phyloP scores from a whole-genome alignment of 2,329 filamentous ascomycete genomes.

The Aspergillus sp. region DNA sequence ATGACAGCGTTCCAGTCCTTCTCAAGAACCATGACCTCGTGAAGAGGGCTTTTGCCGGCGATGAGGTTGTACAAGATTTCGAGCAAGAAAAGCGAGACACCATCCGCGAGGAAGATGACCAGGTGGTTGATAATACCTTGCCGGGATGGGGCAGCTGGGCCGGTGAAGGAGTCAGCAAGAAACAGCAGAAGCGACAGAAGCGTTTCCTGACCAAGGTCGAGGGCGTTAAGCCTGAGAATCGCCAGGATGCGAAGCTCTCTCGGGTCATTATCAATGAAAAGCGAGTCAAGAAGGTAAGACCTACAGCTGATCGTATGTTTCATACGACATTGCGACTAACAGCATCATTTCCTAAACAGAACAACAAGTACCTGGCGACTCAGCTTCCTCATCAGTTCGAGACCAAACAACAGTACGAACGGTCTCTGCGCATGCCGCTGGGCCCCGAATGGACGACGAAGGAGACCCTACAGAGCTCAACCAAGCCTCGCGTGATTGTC shows the following conservation, averaged over 20 bases:
- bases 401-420: slow-evolving; percentile 82
- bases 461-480: slow-evolving; percentile 83
- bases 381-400: slow-evolving; percentile 88
- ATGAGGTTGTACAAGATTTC: slow-evolving; percentile 80
- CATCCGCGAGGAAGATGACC: slow-evolving; percentile 74
- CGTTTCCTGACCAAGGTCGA: slow-evolving; percentile 48
- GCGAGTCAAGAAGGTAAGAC: slow-evolving; percentile 73
- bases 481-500: slow-evolving; percentile 83
- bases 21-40: slow-evolving; percentile 64
- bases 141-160: slow-evolving; percentile 94
- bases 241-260: slow-evolving; percentile 78
- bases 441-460: slow-evolving; percentile 97
- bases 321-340: background rate
- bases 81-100: slow-evolving; percentile 71
- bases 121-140: slow-evolving; percentile 77
- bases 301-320: background rate
- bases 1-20: slow-evolving; percentile 40
- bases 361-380: slow-evolving; percentile 80
- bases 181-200: slow-evolving; percentile 61
- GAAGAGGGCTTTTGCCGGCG: slow-evolving; percentile 79
- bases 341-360: slow-evolving; percentile 48
- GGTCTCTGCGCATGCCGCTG: slow-evolving; percentile 78
- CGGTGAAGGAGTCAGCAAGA: slow-evolving; percentile 74
- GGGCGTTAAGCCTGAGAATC: slow-evolving; percentile 71
- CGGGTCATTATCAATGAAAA: slow-evolving; percentile 93